Percentiles rank a stretch among this genome's conserved stretches.
Conservation (phyloP, 176 grass and related monocot species). For the Lolium multiflorum region DNA sequence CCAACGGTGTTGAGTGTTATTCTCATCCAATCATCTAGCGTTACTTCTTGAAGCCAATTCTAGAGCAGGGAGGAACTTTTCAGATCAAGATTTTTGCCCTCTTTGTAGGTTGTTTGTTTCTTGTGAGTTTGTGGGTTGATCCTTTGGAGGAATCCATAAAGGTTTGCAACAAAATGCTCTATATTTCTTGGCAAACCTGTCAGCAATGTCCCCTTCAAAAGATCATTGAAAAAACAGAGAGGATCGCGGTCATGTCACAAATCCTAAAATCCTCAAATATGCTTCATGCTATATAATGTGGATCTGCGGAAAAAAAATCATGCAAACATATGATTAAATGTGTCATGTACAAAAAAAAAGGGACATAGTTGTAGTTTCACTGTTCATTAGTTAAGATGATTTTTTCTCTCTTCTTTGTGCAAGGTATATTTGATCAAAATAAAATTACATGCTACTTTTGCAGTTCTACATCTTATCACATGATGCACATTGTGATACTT, state of each 20-base stretch:
- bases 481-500: too few species aligned
- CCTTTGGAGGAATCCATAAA: background rate
- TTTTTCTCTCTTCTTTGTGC: background rate
- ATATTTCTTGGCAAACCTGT: background rate
- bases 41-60: background rate
- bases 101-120: background rate
- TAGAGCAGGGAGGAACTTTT: background rate
- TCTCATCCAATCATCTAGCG: background rate
- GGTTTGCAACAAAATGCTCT: background rate
- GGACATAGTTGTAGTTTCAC: background rate
- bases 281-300: background rate
- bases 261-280: background rate
- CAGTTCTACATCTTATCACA: background rate
- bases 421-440: background rate
- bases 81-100: background rate
- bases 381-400: background rate
- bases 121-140: constrained; percentile 9
- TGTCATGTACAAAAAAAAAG: background rate
- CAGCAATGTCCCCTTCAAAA: background rate
- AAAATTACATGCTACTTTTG: background rate
- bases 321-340: background rate
- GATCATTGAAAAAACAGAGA: background rate
- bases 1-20: background rate
- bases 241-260: background rate
- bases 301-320: background rate